Evolutionary conservation across 1,284 basidiomycete genomes (phyloP).

Genomic region (Sporisorium reilianum): DNA sequence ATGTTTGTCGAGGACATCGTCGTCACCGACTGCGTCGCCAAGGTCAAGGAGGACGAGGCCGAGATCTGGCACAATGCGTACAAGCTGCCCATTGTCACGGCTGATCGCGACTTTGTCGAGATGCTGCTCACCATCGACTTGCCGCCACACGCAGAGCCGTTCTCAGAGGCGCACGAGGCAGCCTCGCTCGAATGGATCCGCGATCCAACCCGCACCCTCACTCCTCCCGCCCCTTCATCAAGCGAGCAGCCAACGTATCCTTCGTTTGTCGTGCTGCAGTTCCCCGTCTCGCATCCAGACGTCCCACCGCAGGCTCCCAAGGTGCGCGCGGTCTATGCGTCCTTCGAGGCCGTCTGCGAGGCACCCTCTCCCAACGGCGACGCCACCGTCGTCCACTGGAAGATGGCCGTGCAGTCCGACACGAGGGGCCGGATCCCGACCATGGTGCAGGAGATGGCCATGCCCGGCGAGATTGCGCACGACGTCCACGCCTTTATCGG

Average conservation of each 20-base stretch:
- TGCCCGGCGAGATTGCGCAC: slow-evolving; percentile 59
- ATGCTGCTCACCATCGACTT: slow-evolving; percentile 61
- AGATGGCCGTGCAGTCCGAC: slow-evolving; percentile 62
- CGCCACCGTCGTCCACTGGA: slow-evolving; percentile 31
- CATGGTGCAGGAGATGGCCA: slow-evolving; percentile 59
- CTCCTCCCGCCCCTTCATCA: slow-evolving; percentile 9
- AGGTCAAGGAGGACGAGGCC: slow-evolving; percentile 40
- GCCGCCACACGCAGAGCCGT: slow-evolving; percentile 52
- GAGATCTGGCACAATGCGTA: slow-evolving; percentile 60
- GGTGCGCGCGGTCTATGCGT: slow-evolving; percentile 59
- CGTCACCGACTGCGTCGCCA: slow-evolving; percentile 39
- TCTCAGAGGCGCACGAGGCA: slow-evolving; percentile 52
- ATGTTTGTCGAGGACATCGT: slow-evolving; percentile 56
- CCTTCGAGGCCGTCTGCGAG: slow-evolving; percentile 61
- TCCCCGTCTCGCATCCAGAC: slow-evolving; percentile 51
- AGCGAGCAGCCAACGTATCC: slow-evolving; percentile 21
- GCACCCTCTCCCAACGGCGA: neutral
- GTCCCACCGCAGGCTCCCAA: slow-evolving; percentile 29
- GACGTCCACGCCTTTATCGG: slow-evolving; percentile 62
- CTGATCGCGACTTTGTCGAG: slow-evolving; percentile 64
- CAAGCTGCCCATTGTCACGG: slow-evolving; percentile 54
- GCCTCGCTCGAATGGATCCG: slow-evolving; percentile 33
- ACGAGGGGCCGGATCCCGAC: slow-evolving; percentile 57
- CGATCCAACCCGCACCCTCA: slow-evolving; percentile 17
- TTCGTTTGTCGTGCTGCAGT: slow-evolving; percentile 59